Percentiles rank a stretch among this genome's conserved stretches.
Conservation (phyloP, 352 stramenopile species). For the Phytophthora sp. region DNA sequence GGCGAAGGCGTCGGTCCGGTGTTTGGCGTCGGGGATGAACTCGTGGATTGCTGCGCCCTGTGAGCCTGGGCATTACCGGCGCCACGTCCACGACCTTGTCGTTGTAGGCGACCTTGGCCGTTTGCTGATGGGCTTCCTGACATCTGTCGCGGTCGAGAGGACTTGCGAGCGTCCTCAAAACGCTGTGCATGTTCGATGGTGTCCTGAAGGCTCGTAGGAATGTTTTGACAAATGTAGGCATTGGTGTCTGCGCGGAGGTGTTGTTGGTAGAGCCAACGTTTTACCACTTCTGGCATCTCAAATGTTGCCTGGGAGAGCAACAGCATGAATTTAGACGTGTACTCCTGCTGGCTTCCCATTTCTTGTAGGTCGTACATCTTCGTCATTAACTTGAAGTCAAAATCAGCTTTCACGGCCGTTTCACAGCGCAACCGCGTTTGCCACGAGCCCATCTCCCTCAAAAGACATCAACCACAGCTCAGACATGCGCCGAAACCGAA, state of each 20-base stretch:
- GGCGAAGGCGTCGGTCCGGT: too few relatives aligned
- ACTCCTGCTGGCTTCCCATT: background rate
- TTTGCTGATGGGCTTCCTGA: background rate
- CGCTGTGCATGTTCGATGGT: conserved; percentile 7
- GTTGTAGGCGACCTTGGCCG: conserved; percentile 20
- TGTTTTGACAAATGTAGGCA: conserved; percentile 9
- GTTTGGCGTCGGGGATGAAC: background rate
- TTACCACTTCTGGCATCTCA: background rate
- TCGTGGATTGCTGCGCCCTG: too few relatives aligned
- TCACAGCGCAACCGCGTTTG: too few relatives aligned
- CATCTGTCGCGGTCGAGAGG: background rate
- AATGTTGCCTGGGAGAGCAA: background rate
- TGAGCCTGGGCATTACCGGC: conserved; percentile 2
- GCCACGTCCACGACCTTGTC: background rate
- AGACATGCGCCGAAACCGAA: too few relatives aligned
- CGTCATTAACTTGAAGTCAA: background rate
- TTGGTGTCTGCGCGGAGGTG: background rate
- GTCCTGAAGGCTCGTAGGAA: conserved; percentile 2
- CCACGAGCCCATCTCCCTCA: too few relatives aligned
- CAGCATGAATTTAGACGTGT: conserved; percentile 13
- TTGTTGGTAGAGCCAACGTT: conserved; percentile 15
- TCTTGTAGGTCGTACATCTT: background rate
- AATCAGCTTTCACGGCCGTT: too few relatives aligned
- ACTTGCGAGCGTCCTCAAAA: conserved; percentile 10
- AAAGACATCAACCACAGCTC: too few relatives aligned